phyloP scores from a whole-genome alignment of 805 yeast genomes.

The Teunomyces panamensis region DNA sequence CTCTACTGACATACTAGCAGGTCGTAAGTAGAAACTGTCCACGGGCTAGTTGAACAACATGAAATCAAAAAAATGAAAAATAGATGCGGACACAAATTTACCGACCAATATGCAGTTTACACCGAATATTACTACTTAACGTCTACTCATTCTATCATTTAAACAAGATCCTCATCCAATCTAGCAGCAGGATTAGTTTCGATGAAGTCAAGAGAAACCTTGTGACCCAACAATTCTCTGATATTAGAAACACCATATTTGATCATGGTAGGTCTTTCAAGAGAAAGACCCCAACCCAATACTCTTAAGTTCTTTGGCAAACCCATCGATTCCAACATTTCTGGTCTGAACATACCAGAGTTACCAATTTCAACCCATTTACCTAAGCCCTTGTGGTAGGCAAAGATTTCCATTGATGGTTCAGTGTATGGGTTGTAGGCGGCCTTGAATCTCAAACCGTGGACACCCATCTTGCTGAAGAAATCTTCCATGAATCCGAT shows the following conservation, averaged over 20 bases:
- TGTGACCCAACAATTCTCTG: conserved; percentile 95
- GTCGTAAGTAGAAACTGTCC: not conserved
- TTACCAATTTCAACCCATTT: conserved; percentile 99
- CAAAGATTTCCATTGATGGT: conserved; percentile 96
- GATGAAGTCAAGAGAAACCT: conserved; percentile 89
- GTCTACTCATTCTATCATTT: conserved; percentile 1
- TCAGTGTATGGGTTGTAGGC: conserved; percentile 99
- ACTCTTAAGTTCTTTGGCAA: conserved; percentile 91
- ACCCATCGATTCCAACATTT: conserved; percentile 98
- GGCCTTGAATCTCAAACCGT: conserved; percentile 93
- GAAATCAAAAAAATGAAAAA: not conserved
- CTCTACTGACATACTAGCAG: not conserved
- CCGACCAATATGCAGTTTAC: not conserved
- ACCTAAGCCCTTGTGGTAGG: conserved; percentile 90
- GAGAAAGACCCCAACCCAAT: conserved; percentile 93
- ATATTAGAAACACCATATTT: conserved; percentile 94
- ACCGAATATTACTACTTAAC: conserved; percentile 2
- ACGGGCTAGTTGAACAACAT: not conserved
- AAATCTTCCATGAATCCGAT: conserved; percentile 98
- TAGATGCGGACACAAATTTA: not conserved
- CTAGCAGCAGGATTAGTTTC: conserved; percentile 98
- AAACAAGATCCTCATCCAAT: conserved; percentile 58
- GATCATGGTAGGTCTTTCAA: conserved; percentile 99
- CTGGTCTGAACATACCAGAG: conserved; percentile 99
- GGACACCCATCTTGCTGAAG: conserved; percentile 96